These are phyloP conservation scores for Irineochytrium annulatum DNA, from an alignment of 192 early-diverging fungal genomes.

Conservation along the genomic window DNA sequence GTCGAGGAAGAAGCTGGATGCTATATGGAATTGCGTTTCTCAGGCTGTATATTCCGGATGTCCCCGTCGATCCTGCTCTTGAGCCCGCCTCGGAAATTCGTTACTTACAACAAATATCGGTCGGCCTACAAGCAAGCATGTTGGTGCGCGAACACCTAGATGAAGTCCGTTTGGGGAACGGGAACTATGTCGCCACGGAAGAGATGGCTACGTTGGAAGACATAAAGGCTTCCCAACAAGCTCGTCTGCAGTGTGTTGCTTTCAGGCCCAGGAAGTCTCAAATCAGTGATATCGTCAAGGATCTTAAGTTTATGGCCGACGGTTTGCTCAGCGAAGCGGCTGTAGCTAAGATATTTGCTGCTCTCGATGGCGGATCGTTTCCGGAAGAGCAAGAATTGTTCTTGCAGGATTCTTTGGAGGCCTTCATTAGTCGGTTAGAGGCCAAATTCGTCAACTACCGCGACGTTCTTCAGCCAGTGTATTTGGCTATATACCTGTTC, in stretches of 20 bases:
- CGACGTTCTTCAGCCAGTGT: slow-evolving; percentile 70
- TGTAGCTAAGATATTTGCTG: slow-evolving; percentile 40
- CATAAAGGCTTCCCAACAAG: slow-evolving; percentile 2
- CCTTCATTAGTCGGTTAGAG: slow-evolving; percentile 60
- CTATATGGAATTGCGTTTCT: slow-evolving; percentile 38
- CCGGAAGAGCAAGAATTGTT: slow-evolving; percentile 53
- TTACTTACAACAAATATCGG: slow-evolving; percentile 56
- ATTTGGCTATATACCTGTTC: slow-evolving; percentile 66
- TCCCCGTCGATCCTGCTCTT: slow-evolving; percentile 81
- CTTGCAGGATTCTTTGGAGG: slow-evolving; percentile 64
- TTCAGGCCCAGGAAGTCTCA: slow-evolving; percentile 62
- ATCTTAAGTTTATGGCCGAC: slow-evolving; percentile 52
- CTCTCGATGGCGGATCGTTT: slow-evolving; percentile 29
- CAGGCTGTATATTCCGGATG: slow-evolving; percentile 68
- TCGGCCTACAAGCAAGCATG: slow-evolving; percentile 49
- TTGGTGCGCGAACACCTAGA: slow-evolving; percentile 43
- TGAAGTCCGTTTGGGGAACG: too few relatives aligned
- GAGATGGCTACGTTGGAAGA: slow-evolving; percentile 1
- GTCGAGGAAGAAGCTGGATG: slow-evolving; percentile 3
- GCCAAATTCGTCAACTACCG: slow-evolving; percentile 68
- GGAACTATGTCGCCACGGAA: slow-evolving; percentile 16
- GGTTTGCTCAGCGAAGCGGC: slow-evolving; percentile 46
- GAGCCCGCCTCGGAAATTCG: slow-evolving; percentile 62
- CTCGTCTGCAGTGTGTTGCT: slow-evolving; percentile 35
- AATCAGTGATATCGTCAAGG: slow-evolving; percentile 62